These are phyloP conservation scores for Pythium phragmitis DNA, from an alignment of 352 stramenopile species.

Conservation along the genomic window DNA sequence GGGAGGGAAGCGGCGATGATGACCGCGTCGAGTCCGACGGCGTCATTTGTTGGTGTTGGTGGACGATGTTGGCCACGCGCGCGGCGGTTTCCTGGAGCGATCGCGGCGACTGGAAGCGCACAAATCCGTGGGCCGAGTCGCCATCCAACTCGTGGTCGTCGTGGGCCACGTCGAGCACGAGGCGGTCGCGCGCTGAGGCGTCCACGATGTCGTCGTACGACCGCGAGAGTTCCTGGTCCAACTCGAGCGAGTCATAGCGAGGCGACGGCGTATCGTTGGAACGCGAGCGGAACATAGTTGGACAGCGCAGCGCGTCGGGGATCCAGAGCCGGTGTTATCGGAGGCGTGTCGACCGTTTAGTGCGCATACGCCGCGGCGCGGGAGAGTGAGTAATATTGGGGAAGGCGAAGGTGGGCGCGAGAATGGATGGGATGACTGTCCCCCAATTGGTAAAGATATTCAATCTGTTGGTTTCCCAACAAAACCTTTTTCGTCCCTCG, in stretches of 20 bases:
- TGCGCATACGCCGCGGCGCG: constrained; percentile 10
- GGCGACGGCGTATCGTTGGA: not conserved
- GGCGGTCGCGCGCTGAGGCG: constrained; percentile 1
- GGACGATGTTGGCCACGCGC: constrained; percentile 16
- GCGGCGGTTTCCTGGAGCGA: constrained; percentile 15
- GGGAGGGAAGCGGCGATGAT: constrained; percentile 16
- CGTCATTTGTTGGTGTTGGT: constrained; percentile 5
- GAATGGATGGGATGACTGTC: not conserved
- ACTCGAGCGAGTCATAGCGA: constrained; percentile 2
- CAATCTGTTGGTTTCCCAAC: no score
- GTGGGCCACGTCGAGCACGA: constrained; percentile 14
- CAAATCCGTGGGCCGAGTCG: constrained; percentile 8
- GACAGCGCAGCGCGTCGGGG: not conserved
- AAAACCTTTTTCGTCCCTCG: no score
- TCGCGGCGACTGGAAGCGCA: constrained; percentile 24
- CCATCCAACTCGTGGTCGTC: constrained; percentile 5
- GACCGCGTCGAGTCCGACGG: constrained; percentile 13
- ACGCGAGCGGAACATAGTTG: constrained; percentile 15
- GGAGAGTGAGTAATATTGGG: not conserved
- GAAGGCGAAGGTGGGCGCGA: not conserved
- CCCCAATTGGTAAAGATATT: no score
- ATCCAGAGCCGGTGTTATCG: not conserved
- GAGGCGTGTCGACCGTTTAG: not conserved
- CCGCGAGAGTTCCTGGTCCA: constrained; percentile 21
- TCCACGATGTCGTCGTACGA: constrained; percentile 27